A percentile compares a stretch with the other conserved stretches of the same genome.
phyloP scores from a whole-genome alignment of 2,329 filamentous ascomycete genomes.

The Aspergillus pseudotamarii region DNA sequence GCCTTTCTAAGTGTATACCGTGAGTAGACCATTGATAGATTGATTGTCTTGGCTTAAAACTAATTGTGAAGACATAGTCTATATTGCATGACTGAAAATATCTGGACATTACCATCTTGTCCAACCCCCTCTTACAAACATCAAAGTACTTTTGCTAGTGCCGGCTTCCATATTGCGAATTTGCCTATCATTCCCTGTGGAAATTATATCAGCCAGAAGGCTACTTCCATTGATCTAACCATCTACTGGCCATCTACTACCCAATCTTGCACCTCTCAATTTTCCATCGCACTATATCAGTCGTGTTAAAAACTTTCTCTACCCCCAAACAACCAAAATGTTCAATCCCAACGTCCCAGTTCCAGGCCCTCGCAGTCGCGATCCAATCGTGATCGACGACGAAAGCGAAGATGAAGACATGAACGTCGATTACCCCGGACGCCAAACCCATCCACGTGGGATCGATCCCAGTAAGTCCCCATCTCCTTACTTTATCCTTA shows the following conservation, averaged over 20 bases:
- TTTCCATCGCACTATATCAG: background rate
- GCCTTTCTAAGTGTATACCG: background rate
- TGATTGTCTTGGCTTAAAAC: background rate
- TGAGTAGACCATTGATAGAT: background rate
- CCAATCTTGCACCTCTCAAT: background rate
- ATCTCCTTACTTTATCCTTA: background rate
- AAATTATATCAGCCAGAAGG: background rate
- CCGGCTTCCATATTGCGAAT: background rate
- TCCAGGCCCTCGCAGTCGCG: constrained; percentile 12
- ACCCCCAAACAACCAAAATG: constrained; percentile 8
- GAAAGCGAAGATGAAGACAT: constrained; percentile 23
- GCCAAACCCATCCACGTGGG: background rate
- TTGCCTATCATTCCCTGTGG: too few relatives aligned
- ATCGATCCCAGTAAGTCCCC: background rate
- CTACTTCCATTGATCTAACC: background rate
- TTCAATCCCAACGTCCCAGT: constrained; percentile 18
- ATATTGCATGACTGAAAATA: background rate
- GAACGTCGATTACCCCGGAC: constrained; percentile 24
- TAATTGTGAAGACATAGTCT: background rate
- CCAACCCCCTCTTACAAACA: background rate
- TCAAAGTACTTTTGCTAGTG: background rate
- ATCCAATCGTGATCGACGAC: constrained; percentile 23
- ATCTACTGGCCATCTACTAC: background rate
- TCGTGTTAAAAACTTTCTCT: background rate
- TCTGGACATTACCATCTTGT: background rate